Evolutionary conservation across 495 filamentous ascomycete genomes (phyloP).

Genomic region (Jackrogersella minutella): DNA sequence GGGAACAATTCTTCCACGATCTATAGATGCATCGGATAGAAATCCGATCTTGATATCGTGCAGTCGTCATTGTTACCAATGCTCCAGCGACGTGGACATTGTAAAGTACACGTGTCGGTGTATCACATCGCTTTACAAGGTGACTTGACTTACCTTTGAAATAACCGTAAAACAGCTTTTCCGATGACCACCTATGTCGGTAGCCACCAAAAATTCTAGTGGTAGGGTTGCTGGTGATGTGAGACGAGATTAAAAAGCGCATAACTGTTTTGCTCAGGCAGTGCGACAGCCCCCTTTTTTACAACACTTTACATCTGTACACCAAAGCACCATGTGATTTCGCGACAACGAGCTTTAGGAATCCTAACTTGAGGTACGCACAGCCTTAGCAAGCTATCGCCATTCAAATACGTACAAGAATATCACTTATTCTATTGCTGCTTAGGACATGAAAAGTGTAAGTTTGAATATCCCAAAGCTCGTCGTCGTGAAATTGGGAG

Average conservation of each 20-base stretch:
- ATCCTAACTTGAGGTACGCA: too few relatives aligned
- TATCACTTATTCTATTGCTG: too few relatives aligned
- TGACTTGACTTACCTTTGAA: background rate
- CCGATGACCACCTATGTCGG: background rate
- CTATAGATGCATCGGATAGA: slow-evolving; percentile 14
- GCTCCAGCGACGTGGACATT: background rate
- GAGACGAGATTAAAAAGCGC: slow-evolving; percentile 20
- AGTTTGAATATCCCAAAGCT: too few relatives aligned
- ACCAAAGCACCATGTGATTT: too few relatives aligned
- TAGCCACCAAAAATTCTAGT: too few relatives aligned
- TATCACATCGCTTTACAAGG: slow-evolving; percentile 2
- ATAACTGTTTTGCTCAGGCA: slow-evolving; percentile 18
- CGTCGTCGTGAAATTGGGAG: too few relatives aligned
- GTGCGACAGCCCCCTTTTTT: too few relatives aligned
- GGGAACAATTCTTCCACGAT: slow-evolving; percentile 8
- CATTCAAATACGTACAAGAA: too few relatives aligned
- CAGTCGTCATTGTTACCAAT: background rate
- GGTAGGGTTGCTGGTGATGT: background rate
- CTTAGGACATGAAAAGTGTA: too few relatives aligned
- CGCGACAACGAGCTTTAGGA: too few relatives aligned
- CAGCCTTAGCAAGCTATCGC: too few relatives aligned
- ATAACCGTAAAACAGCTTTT: background rate
- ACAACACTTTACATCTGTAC: too few relatives aligned
- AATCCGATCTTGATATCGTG: slow-evolving; percentile 34
- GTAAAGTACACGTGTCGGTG: slow-evolving; percentile 5